Base-by-base conservation (phyloP, 352 stramenopile genomes). In the Phytophthora ramorum region DNA sequence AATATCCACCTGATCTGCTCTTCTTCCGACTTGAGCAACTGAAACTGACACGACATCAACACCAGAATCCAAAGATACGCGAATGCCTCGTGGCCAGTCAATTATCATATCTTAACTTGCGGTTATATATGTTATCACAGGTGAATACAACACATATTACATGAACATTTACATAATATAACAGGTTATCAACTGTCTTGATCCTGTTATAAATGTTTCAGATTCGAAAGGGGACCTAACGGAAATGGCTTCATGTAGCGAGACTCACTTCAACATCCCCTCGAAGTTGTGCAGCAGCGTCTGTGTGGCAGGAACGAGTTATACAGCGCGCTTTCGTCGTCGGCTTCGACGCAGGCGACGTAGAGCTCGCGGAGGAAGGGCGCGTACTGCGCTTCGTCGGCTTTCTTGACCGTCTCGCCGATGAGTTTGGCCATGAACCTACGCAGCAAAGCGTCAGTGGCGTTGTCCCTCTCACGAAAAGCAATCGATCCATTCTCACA, bases 361-460 rank as follows among this genome's bases (percentile, higher is more conserved):
- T 84, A 80, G 12, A 85, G 53, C 10, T 86, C 75, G 1, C 70
- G 75, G 2, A 88, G 66, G 9, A 77, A 60, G 7, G 58, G 54
- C 2, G 38, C 37, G 63, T 88, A 88, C 14, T 71, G 58, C 16
- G 38, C 45, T 51, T 69, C 47, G 34, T 82, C 35, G 0, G 7
- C 34, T 7, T 69, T 69, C 44, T 81, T 82, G 22, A 84, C 46
- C 38, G 72, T 51, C 22, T 66, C 53, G 20, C 58, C 43, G 22
- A 88, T 41, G 40, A 77, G 38, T 52, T 71, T 83, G 28, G 76
- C 76, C 28, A 78, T 67, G 37, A 83, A 74, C 19, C 79, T 88
- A 52, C 4, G 14, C 12, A 24, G 16, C 24, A 66, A 60, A 41
- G 1, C 4, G 9, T 67, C 34, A 73, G 61, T n/a, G 3, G 14